phyloP scores from a whole-genome alignment of 2,329 filamentous ascomycete species.

The Pezicula rhizophila region DNA sequence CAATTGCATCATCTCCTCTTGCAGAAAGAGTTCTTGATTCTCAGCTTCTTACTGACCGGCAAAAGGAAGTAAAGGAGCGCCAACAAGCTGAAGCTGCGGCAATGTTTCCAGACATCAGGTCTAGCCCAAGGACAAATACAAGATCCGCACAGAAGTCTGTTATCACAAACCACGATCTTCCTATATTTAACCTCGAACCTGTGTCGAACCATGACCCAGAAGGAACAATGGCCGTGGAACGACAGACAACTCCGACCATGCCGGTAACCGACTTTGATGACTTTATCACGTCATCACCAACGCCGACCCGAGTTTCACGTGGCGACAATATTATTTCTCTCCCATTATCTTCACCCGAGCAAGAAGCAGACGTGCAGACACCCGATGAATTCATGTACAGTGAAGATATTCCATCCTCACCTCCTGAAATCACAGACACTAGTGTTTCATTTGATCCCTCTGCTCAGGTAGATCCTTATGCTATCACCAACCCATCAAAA shows the following conservation, averaged over 20 bases:
- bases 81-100: conserved; percentile 58
- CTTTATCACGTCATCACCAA: conserved; percentile 51
- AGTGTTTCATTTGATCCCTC: conserved; percentile 10
- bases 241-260: conserved; percentile 20
- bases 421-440: conserved; percentile 9
- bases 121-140: conserved; percentile 36
- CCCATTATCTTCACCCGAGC: conserved; percentile 53
- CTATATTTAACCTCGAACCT: not conserved
- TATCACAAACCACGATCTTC: conserved; percentile 40
- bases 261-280: conserved; percentile 20
- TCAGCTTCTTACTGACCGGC: conserved; percentile 71
- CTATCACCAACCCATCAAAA: conserved; percentile 5
- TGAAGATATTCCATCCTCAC: conserved; percentile 21
- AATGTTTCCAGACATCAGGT: conserved; percentile 63
- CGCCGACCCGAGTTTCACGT: conserved; percentile 41
- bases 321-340: conserved; percentile 45
- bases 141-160: conserved; percentile 18
- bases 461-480: conserved; percentile 17
- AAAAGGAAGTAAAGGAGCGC: conserved; percentile 69
- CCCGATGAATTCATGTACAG: conserved; percentile 40
- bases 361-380: conserved; percentile 43
- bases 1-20: conserved; percentile 55
- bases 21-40: conserved; percentile 50
- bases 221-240: conserved; percentile 1
- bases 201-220: not conserved